A percentile compares a stretch with the other conserved stretches of the same genome.
phyloP scores from a whole-genome alignment of 768 basidiomycete species.

The Myochromella boudieri region DNA sequence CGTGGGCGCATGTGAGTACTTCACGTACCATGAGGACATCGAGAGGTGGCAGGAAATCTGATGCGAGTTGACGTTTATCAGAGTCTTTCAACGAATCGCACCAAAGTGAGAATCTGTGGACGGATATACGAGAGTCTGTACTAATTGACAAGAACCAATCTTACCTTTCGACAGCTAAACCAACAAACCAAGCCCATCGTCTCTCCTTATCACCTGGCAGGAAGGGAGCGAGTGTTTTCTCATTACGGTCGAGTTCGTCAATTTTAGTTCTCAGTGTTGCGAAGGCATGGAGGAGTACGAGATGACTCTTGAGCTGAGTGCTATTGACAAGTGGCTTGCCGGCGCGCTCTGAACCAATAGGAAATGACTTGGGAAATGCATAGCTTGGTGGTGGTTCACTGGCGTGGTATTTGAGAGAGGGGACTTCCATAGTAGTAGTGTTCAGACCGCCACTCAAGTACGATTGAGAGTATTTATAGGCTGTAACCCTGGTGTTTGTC shows the following conservation, averaged over 20 bases:
- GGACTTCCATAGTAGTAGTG: too few species aligned
- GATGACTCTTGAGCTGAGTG: slow-evolving; percentile 16
- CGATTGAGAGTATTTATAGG: too few species aligned
- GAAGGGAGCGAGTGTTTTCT: neutral
- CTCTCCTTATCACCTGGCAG: slow-evolving; percentile 7
- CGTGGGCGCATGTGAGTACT: too few species aligned
- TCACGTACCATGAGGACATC: slow-evolving; percentile 17
- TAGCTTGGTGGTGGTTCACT: slow-evolving; percentile 24
- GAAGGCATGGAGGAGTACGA: neutral
- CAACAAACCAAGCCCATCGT: slow-evolving; percentile 17
- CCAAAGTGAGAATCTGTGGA: slow-evolving; percentile 16
- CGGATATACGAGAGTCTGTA: too few species aligned
- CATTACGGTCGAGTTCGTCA: slow-evolving; percentile 9
- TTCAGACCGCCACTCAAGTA: too few species aligned
- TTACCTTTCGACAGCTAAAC: slow-evolving; percentile 14
- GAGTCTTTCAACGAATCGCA: slow-evolving; percentile 8
- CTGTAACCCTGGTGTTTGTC: too few species aligned
- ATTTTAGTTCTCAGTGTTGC: slow-evolving; percentile 1
- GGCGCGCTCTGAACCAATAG: slow-evolving; percentile 24
- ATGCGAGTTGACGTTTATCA: slow-evolving; percentile 2
- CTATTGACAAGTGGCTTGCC: slow-evolving; percentile 27
- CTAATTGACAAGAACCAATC: too few species aligned
- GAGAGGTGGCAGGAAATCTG: slow-evolving; percentile 14
- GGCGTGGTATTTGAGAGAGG: neutral
- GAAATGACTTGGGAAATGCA: slow-evolving; percentile 27